These are phyloP conservation scores for Aquilaria yunnanensis DNA, from an alignment of 345 rosid genomes.

Conservation along the genomic window DNA sequence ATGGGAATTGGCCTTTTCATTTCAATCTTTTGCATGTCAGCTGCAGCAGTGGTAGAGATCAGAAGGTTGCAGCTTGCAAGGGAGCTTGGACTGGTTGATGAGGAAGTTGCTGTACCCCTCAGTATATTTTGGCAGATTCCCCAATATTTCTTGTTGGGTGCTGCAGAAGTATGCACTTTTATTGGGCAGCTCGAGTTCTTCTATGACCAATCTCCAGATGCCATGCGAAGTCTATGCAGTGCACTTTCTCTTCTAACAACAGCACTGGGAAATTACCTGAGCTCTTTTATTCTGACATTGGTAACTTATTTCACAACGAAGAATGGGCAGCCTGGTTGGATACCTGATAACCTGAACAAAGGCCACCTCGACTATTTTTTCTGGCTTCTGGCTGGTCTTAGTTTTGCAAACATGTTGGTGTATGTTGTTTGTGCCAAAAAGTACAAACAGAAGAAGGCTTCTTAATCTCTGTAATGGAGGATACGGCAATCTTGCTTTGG, in stretches of 20 bases:
- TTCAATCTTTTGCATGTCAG: slow-evolving; percentile 66
- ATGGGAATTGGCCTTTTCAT: slow-evolving; percentile 90
- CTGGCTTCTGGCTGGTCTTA: slow-evolving; percentile 86
- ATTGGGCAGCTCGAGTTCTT: slow-evolving; percentile 90
- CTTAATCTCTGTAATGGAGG: slow-evolving; percentile 8
- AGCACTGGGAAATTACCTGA: slow-evolving; percentile 77
- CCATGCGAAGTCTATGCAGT: slow-evolving; percentile 88
- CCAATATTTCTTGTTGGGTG: slow-evolving; percentile 77
- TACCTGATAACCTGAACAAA: slow-evolving; percentile 72
- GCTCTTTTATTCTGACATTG: slow-evolving; percentile 72
- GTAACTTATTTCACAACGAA: slow-evolving; percentile 62
- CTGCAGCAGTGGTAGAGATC: slow-evolving; percentile 82
- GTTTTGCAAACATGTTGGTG: slow-evolving; percentile 55
- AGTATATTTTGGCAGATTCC: slow-evolving; percentile 91
- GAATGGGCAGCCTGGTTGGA: slow-evolving; percentile 74
- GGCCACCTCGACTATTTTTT: slow-evolving; percentile 95
- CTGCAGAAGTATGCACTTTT: slow-evolving; percentile 80
- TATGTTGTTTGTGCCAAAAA: slow-evolving; percentile 57
- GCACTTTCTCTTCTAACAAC: slow-evolving; percentile 69
- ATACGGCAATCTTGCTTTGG: not conserved
- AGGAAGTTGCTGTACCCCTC: slow-evolving; percentile 52
- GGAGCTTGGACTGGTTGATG: slow-evolving; percentile 64
- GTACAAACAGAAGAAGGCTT: slow-evolving; percentile 70
- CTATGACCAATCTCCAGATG: slow-evolving; percentile 93
- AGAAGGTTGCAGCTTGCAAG: slow-evolving; percentile 53